These are phyloP conservation scores for Chalciporus pseudorubinellus DNA, from an alignment of 768 basidiomycete genomes.

Conservation along the genomic window DNA sequence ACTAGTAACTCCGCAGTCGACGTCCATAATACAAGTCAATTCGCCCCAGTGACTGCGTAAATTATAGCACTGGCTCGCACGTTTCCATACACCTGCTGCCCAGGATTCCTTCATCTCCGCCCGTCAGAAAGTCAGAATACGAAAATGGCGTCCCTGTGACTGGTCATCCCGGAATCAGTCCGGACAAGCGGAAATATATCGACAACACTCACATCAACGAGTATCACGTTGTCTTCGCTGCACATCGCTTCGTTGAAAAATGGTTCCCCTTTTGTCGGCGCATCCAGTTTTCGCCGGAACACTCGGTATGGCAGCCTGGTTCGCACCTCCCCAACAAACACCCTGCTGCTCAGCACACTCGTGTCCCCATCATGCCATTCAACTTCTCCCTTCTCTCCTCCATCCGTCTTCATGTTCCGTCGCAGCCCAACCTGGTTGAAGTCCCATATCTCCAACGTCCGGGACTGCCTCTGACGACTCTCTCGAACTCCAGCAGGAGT, in stretches of 20 bases:
- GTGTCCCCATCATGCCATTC: conserved; percentile 27
- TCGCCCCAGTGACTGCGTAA: neutral
- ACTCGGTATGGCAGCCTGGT: conserved; percentile 50
- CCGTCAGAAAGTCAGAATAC: conserved; percentile 29
- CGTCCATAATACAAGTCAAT: too few relatives aligned
- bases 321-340: conserved; percentile 41
- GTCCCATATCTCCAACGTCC: conserved; percentile 44
- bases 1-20: neutral
- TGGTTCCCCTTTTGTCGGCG: conserved; percentile 5
- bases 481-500: conserved; percentile 6
- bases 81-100: too few relatives aligned
- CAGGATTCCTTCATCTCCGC: neutral
- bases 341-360: conserved; percentile 24
- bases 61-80: neutral
- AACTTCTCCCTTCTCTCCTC: conserved; percentile 9
- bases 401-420: conserved; percentile 18
- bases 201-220: conserved; percentile 43
- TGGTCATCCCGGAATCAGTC: conserved; percentile 5
- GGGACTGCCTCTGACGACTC: conserved; percentile 11
- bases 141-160: conserved; percentile 25
- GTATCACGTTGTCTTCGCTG: conserved; percentile 54
- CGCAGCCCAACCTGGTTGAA: conserved; percentile 46
- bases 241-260: conserved; percentile 42
- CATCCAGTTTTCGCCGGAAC: conserved; percentile 24
- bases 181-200: neutral